Conservation (phyloP, 306 rosid species). For the Coriaria nepalensis region DNA sequence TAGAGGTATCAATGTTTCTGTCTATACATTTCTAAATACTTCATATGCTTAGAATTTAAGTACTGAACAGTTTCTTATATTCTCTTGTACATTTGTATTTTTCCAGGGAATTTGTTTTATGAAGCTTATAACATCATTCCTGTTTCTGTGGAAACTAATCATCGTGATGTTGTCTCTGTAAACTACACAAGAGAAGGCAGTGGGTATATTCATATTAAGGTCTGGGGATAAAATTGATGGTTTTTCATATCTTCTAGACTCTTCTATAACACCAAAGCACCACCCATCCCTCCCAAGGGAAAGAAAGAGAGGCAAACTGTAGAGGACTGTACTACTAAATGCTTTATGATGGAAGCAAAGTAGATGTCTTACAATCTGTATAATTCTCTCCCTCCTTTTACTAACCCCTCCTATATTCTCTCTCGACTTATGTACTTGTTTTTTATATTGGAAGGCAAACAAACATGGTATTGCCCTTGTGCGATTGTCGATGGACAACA, state of each 20-base stretch:
- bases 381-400: too few species aligned
- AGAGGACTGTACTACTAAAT: too few species aligned
- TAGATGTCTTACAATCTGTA: too few species aligned
- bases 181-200: constrained; percentile 39
- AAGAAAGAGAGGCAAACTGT: too few species aligned
- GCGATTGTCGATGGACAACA: constrained; percentile 45
- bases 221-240: constrained; percentile 16
- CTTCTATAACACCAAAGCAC: neutral
- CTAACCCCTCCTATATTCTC: too few species aligned
- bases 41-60: constrained; percentile 14
- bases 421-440: neutral
- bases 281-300: too few species aligned
- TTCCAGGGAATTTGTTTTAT: constrained; percentile 70
- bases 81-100: constrained; percentile 16
- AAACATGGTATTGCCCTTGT: constrained; percentile 76
- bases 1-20: constrained; percentile 39
- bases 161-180: constrained; percentile 53
- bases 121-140: constrained; percentile 56
- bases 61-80: constrained; percentile 14
- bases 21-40: constrained; percentile 8
- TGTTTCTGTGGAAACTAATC: constrained; percentile 46
- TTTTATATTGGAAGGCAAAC: constrained; percentile 38
- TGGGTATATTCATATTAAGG: constrained; percentile 64
- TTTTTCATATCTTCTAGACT: constrained; percentile 4
- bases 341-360: too few species aligned